Evolutionary conservation across 352 stramenopile genomes (phyloP).

Genomic region (Elongisporangium undulatum): DNA sequence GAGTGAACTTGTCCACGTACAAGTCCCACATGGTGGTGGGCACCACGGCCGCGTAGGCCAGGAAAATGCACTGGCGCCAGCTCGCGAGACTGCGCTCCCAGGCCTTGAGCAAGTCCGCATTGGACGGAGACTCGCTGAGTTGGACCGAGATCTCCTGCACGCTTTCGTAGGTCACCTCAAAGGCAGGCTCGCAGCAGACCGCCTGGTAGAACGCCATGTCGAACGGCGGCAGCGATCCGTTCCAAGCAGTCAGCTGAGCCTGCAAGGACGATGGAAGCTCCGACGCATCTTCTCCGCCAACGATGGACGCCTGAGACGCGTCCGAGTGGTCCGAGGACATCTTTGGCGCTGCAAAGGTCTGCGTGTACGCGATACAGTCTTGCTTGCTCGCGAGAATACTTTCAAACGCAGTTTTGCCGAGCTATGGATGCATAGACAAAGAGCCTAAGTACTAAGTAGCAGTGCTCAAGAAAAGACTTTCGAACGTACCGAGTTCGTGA

Average conservation of each 20-base stretch:
- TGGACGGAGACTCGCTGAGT: conserved; percentile 28
- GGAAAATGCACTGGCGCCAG: conserved; percentile 61
- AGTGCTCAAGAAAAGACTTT: neutral
- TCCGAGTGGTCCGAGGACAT: conserved; percentile 13
- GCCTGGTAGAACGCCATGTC: conserved; percentile 74
- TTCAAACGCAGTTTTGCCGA: conserved; percentile 62
- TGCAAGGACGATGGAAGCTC: conserved; percentile 49
- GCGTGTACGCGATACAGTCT: conserved; percentile 53
- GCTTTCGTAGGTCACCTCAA: conserved; percentile 50
- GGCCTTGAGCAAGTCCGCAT: conserved; percentile 23
- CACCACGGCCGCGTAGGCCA: conserved; percentile 68
- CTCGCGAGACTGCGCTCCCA: conserved; percentile 52
- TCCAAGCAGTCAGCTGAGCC: conserved; percentile 46
- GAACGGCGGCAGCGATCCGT: conserved; percentile 68
- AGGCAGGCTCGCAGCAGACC: conserved; percentile 68
- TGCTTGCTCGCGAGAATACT: conserved; percentile 50
- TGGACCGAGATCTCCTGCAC: conserved; percentile 55
- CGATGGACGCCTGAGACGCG: conserved; percentile 12
- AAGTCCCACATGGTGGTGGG: conserved; percentile 56
- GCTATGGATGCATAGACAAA: conserved; percentile 11
- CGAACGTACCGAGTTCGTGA: conserved; percentile 50
- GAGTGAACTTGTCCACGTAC: conserved; percentile 56
- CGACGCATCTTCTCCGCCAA: conserved; percentile 60
- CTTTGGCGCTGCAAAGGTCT: conserved; percentile 50
- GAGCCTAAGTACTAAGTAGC: neutral